Conservation (phyloP, 2,329 filamentous ascomycete species). For the Dryadomyces quercivorus region DNA sequence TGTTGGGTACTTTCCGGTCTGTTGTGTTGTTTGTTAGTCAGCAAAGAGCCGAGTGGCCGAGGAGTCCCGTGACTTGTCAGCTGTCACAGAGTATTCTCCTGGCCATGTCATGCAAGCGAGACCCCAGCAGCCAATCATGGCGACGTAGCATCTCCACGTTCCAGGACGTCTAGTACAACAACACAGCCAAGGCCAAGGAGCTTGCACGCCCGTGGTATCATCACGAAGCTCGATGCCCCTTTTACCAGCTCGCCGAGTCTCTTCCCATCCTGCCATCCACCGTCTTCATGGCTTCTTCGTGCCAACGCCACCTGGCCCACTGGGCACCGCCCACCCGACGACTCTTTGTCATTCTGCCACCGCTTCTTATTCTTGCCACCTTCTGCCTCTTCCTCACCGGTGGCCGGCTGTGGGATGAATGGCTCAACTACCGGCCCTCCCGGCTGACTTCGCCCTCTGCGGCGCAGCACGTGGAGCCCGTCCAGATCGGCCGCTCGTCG, state of each 20-base stretch:
- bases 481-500: conserved; percentile 11
- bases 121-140: background rate
- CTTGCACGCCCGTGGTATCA: background rate
- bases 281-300: background rate
- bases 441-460: background rate
- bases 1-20: too few species aligned
- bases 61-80: background rate
- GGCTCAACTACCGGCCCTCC: background rate
- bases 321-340: background rate
- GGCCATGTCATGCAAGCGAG: background rate
- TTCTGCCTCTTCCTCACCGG: background rate
- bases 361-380: background rate
- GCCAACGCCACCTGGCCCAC: background rate
- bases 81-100: background rate
- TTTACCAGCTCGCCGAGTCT: background rate
- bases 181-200: background rate
- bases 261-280: too few species aligned
- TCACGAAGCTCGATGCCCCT: background rate
- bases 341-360: background rate
- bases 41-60: background rate
- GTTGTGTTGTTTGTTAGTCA: too few species aligned
- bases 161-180: background rate
- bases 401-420: background rate
- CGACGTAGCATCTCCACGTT: background rate
- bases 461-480: too few species aligned